Base-by-base conservation (phyloP, 1,139 yeast genomes). In the Pichia sp. region DNA sequence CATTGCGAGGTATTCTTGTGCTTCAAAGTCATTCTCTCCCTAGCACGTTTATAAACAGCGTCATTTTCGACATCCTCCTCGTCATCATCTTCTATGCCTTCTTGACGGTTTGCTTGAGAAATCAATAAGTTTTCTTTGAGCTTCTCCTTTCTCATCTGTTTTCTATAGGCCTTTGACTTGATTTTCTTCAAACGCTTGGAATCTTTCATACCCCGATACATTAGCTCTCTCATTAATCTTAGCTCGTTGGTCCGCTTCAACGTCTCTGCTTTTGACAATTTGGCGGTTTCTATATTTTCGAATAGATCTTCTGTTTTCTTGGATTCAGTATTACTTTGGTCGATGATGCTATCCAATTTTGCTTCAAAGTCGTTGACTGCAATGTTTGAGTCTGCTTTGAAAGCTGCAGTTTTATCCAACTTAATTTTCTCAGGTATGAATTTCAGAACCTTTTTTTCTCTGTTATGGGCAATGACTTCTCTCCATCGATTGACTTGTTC, bases 121-220 rank as follows among this genome's bases (percentile, higher is more conserved):
- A 89, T 85, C 58, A 88, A 70, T 56, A 79, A 84, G 59, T 82
- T 78, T 63, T 85, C 87, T 61, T 84, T 81, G 62, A 87, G 72
- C 61, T 90, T 75, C 67, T 92, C 97, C 71, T 86, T 87, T 77
- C 92, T 90, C 67, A 88, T 85, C 54, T 92, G 85, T 67, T 88
- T 85, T 65, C 90, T 89, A 72, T 84, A 93, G 6, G 90, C 80
- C 71, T 92, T 95, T 47, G 97, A 90, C 71, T 93, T 93, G 72
- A 93, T 93, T 73, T 92, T 93, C 75, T 92, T 92, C 65, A 93
- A 80, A 64, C 99, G 80, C 70, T 82, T 90, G 23, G 98, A 90
- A 67, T 89, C 85, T 65, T 85, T 82, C 73, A 93, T 97, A 66
- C 93, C 97, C 66, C 98, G 80, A 72, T 90, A 93, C 96, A 93